Base-by-base conservation (phyloP, 2,329 filamentous ascomycete species). In the Akanthomyces uredinophilus region DNA sequence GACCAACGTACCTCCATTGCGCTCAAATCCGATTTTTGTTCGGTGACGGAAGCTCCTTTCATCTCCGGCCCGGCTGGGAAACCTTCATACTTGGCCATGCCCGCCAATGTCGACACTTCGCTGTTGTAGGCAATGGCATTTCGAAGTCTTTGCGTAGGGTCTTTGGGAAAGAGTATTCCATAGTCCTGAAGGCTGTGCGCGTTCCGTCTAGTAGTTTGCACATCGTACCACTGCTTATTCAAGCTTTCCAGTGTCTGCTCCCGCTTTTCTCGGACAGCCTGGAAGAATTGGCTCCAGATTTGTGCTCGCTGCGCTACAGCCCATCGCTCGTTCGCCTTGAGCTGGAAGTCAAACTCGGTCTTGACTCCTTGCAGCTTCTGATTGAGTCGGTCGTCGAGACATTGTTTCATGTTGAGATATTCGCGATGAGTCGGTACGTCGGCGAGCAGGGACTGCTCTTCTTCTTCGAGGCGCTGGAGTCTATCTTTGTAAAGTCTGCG, bases 61-160 rank as follows among this genome's bases (percentile, higher is more conserved):
- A 99, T 88, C 39, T 90, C 83, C 22, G 95, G 95, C n/a, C 93
- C 95, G 37, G 94, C 93, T 41, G 95, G 95, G 76, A 99, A 99
- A 27, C 95, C 95, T 70, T 96, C 88, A 73, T 97, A 93, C 76
- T 97, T 98, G 41, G 94, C 93, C 57, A 98, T 83, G 43, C 94
- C 94, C 6, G 93, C 88, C 62, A 99, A 79, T 32, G 97, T 86
- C 0, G 93, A 96, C 5, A 99, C 93, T 73, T 99, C 95, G 66
- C 89, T 90, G 73, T 96, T 98, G 78, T 98, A 98, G 52, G 93
- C 90, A 55, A 92, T 84, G 68, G 96, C 93, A 65, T 97, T 90
- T 65, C 86, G 83, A 64, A 96, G 84, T 70, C 94, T 91, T 69
- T 93, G 88, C 32, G 87, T 84, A 64, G 87, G 86, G 65, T 88